Conservation (phyloP, 129 eudicot species). For the Flaveria bidentis region DNA sequence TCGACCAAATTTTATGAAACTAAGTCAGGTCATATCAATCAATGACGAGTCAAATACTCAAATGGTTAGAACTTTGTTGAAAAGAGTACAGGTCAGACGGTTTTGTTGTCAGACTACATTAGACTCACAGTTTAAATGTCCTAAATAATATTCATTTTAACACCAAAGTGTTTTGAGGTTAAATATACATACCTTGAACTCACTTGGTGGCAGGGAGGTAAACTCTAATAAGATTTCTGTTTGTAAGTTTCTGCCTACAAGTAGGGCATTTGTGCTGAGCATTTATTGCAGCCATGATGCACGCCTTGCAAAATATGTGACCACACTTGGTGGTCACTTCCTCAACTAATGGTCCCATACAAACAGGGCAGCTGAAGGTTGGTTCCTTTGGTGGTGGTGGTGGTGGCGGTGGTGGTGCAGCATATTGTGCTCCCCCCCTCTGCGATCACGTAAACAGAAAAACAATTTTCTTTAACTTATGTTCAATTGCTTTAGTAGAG, state of each 20-base stretch:
- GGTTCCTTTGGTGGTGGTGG: constrained; percentile 75
- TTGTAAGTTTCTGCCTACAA: constrained; percentile 63
- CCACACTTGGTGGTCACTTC: constrained; percentile 90
- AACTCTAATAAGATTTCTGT: constrained; percentile 62
- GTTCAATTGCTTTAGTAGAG: background rate
- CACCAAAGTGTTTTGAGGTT: background rate
- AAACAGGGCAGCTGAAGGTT: constrained; percentile 78
- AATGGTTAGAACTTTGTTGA: background rate
- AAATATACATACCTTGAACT: constrained; percentile 25
- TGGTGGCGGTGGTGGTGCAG: constrained; percentile 48
- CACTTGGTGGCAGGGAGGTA: constrained; percentile 65
- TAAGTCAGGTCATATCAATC: background rate
- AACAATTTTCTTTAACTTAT: background rate
- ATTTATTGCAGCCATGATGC: constrained; percentile 62
- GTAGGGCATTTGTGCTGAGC: constrained; percentile 81
- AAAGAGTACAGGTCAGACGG: background rate
- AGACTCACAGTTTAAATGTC: background rate
- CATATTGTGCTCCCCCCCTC: constrained; percentile 35
- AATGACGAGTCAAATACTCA: background rate
- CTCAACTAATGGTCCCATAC: constrained; percentile 83
- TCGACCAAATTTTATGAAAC: background rate
- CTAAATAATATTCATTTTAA: background rate
- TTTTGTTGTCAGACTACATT: background rate
- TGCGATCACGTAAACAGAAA: constrained; percentile 24
- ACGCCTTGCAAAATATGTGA: constrained; percentile 84